Conservation (phyloP, 495 filamentous ascomycete genomes). For the Penicillium dipodomyicola region DNA sequence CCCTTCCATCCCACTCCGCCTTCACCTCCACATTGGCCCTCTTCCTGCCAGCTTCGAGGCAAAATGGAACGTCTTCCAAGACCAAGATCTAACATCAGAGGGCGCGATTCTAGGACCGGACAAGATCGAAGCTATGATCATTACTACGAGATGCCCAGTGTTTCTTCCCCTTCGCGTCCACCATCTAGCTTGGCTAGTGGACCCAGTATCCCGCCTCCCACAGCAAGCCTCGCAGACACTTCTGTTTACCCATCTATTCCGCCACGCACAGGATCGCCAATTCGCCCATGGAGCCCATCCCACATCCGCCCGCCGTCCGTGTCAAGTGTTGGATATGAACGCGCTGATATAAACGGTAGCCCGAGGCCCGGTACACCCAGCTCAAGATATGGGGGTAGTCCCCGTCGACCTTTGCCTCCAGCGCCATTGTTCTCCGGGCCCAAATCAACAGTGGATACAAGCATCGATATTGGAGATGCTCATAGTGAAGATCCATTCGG, state of each 20-base stretch:
- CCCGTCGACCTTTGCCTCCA: slow-evolving; percentile 82
- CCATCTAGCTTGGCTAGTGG: slow-evolving; percentile 54
- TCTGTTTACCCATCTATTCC: slow-evolving; percentile 46
- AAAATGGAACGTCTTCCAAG: slow-evolving; percentile 19
- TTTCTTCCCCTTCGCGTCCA: slow-evolving; percentile 45
- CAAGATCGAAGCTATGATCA: slow-evolving; percentile 26
- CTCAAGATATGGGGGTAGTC: slow-evolving; percentile 80
- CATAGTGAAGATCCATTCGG: slow-evolving; percentile 75
- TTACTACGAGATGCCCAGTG: slow-evolving; percentile 36
- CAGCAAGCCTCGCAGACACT: slow-evolving; percentile 39
- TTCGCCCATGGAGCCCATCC: slow-evolving; percentile 72
- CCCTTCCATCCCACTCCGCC: slow-evolving; percentile 1
- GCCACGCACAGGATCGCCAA: slow-evolving; percentile 55
- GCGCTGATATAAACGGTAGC: slow-evolving; percentile 81
- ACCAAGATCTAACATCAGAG: slow-evolving; percentile 33
- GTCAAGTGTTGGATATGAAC: slow-evolving; percentile 71
- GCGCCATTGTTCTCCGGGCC: slow-evolving; percentile 75
- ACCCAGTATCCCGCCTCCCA: slow-evolving; percentile 56
- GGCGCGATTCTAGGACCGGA: slow-evolving; percentile 26
- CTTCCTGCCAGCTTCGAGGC: neutral
- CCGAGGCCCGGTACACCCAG: slow-evolving; percentile 89
- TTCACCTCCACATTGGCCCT: neutral
- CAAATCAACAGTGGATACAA: slow-evolving; percentile 38
- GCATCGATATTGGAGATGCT: slow-evolving; percentile 57
- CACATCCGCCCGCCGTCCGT: slow-evolving; percentile 51